Conservation (phyloP, 352 stramenopile species). For the Globisporangium nodosum region DNA sequence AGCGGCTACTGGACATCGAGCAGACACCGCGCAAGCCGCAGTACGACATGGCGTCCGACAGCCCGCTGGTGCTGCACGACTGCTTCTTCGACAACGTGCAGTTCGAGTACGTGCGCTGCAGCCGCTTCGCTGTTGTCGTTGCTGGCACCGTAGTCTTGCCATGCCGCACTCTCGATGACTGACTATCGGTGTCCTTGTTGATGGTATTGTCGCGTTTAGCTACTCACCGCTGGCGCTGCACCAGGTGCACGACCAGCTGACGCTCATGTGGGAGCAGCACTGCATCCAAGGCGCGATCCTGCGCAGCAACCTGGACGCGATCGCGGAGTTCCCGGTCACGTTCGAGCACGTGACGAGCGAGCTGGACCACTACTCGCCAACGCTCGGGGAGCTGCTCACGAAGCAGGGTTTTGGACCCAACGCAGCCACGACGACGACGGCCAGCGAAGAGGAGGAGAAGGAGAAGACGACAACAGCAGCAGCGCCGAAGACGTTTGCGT, state of each 20-base stretch:
- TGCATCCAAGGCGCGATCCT: slow-evolving; percentile 68
- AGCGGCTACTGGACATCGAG: slow-evolving; percentile 91
- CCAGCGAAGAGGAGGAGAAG: not conserved
- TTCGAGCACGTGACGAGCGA: slow-evolving; percentile 43
- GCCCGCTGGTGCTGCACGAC: slow-evolving; percentile 96
- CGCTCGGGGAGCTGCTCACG: slow-evolving; percentile 68
- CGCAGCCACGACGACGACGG: too few relatives aligned
- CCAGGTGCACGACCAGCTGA: slow-evolving; percentile 76
- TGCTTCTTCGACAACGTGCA: slow-evolving; percentile 90
- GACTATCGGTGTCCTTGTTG: not conserved
- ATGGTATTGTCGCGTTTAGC: slow-evolving; percentile 8
- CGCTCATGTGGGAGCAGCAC: slow-evolving; percentile 80
- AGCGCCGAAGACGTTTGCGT: slow-evolving; percentile 16
- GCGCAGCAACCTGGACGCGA: slow-evolving; percentile 59
- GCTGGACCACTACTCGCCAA: slow-evolving; percentile 68
- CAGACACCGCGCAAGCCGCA: slow-evolving; percentile 78
- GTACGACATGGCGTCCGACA: slow-evolving; percentile 95
- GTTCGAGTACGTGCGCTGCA: slow-evolving; percentile 43
- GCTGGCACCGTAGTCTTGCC: not conserved
- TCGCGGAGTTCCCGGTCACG: slow-evolving; percentile 43
- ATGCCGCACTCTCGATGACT: slow-evolving; percentile 4
- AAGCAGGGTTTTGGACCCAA: slow-evolving; percentile 28
- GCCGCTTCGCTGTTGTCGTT: slow-evolving; percentile 15
- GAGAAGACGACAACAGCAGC: slow-evolving; percentile 10
- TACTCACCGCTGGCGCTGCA: slow-evolving; percentile 71